Base-by-base conservation (phyloP, 441 rosid genomes). In the Heliophila coronopifolia region DNA sequence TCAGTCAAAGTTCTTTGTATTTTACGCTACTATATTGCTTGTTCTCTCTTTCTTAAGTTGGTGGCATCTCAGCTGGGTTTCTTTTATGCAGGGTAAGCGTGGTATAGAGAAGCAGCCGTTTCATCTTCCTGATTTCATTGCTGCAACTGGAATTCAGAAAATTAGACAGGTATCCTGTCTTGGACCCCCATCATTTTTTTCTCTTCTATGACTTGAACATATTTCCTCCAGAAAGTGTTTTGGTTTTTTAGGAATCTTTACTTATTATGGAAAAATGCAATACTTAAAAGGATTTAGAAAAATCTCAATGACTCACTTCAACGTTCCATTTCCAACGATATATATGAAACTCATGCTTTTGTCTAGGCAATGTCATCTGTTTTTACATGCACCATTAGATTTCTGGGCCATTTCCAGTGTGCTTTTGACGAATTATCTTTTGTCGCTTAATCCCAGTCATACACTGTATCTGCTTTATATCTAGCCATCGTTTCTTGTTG, bases 61-160 rank as follows among this genome's bases (percentile, higher is more conserved):
- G 33, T 66, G 63, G 64, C 53, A 67, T 71, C 87, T 87, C 77
- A 88, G 68, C 60, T 13, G 8, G 34, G 18, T 39, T 62, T 61
- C 14, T 63, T 50, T 67, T 76, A 58, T 82, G 77, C 77, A 92
- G 99, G 99, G 97, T 10, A 92, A 92, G 63, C 95, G 99, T 44
- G 99, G 99, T 61, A 93, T 93, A 36, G 97, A 93, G 81, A 93
- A 93, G 66, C 94, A 74, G 50, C 96, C 96, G 40, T 93, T 93
- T 67, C 97, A 88, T 69, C 94, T 93, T 70, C 99, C 99, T 39
- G 97, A 88, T 79, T 93, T 93, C 67, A 93, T 93, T 72, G 99
- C 99, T 54, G 97, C 95, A 11, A 93, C 97, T 3, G 99, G 99
- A 66, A 93, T 93, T 40, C 90, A 93, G 73, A 93, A 93, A 75